Evolutionary conservation across 75 land plant species (phyloP), one percentile per base, ranked within the genome.

Genomic region (Pseudotsuga menziesii): DNA sequence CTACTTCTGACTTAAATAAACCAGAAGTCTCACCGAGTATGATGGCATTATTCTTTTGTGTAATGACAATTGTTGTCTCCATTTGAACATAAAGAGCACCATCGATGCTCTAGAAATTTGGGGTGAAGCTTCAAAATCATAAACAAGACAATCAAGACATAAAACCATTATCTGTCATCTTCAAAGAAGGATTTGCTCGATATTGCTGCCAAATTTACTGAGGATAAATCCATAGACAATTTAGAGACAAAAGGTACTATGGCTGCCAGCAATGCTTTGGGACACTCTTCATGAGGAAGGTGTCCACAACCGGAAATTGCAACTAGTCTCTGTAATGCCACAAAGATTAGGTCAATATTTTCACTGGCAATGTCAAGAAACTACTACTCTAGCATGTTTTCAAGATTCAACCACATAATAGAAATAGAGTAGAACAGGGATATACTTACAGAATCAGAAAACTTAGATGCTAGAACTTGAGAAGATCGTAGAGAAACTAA

Each of bases 241-340:
- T 62, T 57, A 12, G 83, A 80, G 69, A 82, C 54, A 55, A 81
- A 84, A 14, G 85, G 85, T 5, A 82, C n/a, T 44, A 82, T 77
- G 16, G 85, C 85, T 61, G 85, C 79, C 16, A 84, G 76, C 26
- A 84, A 70, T 52, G 79, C 85, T 32, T 61, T 77, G 11, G 85
- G 85, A 56, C 85, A 82, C 41, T 84, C 85, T 66, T 84, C 85
- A 55, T 82, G 85, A n/a, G 85, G 85, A 19, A 84, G 79, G 57
- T 84, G 85, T n/a, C 85, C 85, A 72, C 84, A 84, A 36, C 85
- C 85, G 9, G 85, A 82, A 41, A 84, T 84, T 20, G 79, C 84
- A 56, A 82, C 79, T 26, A 84, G 74, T 57, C 78, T 81, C 85
- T 84, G 85, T 12, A 61, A 20, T 22, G 22, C 41, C 52, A 69